Conservation (phyloP, 495 filamentous ascomycete genomes). For the Penicillium roqueforti region DNA sequence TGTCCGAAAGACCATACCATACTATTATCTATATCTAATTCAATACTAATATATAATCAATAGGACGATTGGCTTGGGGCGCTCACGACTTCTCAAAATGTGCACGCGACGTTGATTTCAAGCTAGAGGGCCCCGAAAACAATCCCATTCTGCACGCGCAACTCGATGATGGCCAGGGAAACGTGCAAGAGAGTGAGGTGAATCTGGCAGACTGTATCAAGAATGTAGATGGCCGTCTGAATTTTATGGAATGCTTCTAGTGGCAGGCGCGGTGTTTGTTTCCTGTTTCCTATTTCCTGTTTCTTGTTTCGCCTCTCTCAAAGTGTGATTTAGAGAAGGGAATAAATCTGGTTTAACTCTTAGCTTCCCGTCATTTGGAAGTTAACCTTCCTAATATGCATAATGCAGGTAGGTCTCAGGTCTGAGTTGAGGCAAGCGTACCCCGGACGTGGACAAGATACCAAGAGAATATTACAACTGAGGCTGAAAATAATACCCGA, state of each 20-base stretch:
- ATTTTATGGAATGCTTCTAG: conserved; percentile 29
- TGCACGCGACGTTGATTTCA: conserved; percentile 15
- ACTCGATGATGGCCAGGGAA: conserved; percentile 15
- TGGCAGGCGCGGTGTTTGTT: neutral
- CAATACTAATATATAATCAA: no score
- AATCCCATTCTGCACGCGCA: conserved; percentile 20
- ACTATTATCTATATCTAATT: no score
- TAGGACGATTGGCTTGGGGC: conserved; percentile 26
- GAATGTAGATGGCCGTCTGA: conserved; percentile 26
- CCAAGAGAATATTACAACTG: conserved; percentile 2
- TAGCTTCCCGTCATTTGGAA: neutral
- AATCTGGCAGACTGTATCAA: conserved; percentile 27
- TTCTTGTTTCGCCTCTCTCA: neutral
- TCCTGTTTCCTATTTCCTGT: no score
- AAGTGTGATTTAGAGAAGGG: neutral
- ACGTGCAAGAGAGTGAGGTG: conserved; percentile 6
- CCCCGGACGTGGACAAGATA: no score
- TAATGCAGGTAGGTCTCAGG: neutral
- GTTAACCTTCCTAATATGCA: neutral
- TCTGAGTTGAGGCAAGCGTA: neutral
- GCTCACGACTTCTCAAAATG: conserved; percentile 11
- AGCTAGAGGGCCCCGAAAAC: conserved; percentile 17
- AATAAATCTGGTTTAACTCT: neutral
- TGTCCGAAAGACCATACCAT: no score
- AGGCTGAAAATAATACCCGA: conserved; percentile 15